Base-by-base conservation (phyloP, 1,284 basidiomycete species). In the Wolfiporia cocos region DNA sequence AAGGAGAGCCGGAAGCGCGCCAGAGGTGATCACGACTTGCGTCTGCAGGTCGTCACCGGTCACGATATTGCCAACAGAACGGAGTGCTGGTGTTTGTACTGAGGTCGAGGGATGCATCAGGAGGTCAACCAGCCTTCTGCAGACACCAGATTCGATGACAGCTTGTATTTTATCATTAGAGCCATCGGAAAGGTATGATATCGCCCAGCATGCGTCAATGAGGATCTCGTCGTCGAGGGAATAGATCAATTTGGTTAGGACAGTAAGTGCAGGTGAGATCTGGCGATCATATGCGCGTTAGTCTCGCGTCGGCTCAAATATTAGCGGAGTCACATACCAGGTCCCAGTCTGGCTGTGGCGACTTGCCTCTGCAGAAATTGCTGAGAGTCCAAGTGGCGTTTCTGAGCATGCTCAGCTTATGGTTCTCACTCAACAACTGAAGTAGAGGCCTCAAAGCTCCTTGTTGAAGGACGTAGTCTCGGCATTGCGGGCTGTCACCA, bases 151-250 rank as follows among this genome's bases (percentile, higher is more conserved):
- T 69, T 99, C 96, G 57, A 99, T 99, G 49, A 99, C 96, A 30
- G 95, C 95, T 66, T 99, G 96, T 50, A 99, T 99, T 75, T 99
- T 99, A 69, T 99, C 96, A 63, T 97, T 98, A 38, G 94, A 92
- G 33, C 96, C 96, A 64, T 99, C 96, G 2, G 96, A 99, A 26
- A 99, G 85, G 69, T 99, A 99, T 21, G 94, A 98, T 65, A 99
- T 96, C 34, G 96, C 96, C 96, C 96, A 99, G 76, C 96, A 99
- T 22, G 96, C 96, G 64, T 99, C 96, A 62, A 99, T 99, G 57
- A 99, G 73, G 49, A 98, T 96, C 69, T 99, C 96, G 61, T 99
- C 95, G 63, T 99, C 96, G 59, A 97, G 80, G 37, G 95, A 98
- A 70, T 99, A 99, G 66, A 99, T 97, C 57, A 99, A 73, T 70